phyloP scores from a whole-genome alignment of 371 early-diverging fungal species.

The Globomyces sp. region DNA sequence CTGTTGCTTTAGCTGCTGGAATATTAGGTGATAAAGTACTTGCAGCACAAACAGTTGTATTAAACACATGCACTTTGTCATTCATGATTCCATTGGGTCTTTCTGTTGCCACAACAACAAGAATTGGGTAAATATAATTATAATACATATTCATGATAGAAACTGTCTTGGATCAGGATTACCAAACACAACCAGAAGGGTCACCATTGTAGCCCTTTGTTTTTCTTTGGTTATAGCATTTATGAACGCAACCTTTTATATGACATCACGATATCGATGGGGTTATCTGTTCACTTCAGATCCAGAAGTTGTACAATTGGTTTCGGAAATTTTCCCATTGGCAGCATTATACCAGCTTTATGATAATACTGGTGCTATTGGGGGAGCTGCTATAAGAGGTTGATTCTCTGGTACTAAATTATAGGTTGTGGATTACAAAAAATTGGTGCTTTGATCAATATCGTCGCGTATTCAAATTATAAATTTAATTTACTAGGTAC shows the following conservation, averaged over 20 bases:
- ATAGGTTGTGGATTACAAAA: conserved; percentile 34
- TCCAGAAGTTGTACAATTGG: conserved; percentile 61
- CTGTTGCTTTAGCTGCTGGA: conserved; percentile 74
- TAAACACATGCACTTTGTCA: conserved; percentile 68
- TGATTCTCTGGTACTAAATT: too few species aligned
- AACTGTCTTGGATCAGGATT: conserved; percentile 34
- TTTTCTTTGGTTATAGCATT: conserved; percentile 19
- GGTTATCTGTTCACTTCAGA: conserved; percentile 49
- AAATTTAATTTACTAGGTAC: conserved; percentile 25
- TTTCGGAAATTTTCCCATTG: conserved; percentile 70
- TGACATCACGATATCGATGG: conserved; percentile 27
- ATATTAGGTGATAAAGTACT: conserved; percentile 67
- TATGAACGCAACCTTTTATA: conserved; percentile 25
- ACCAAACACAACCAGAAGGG: conserved; percentile 21
- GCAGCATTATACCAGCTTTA: conserved; percentile 80
- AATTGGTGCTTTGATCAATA: conserved; percentile 42
- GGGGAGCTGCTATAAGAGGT: conserved; percentile 44
- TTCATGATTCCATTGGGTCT: conserved; percentile 61
- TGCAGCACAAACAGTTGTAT: conserved; percentile 81
- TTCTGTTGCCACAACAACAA: conserved; percentile 70
- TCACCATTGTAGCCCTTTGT: conserved; percentile 18
- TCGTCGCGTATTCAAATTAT: conserved; percentile 24
- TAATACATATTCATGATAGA: conserved; percentile 33
- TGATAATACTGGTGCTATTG: conserved; percentile 38
- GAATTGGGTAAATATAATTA: conserved; percentile 49